These are phyloP conservation scores for Drechslerella coelobrocha DNA, from an alignment of 2,329 filamentous ascomycete species.

Conservation along the genomic window DNA sequence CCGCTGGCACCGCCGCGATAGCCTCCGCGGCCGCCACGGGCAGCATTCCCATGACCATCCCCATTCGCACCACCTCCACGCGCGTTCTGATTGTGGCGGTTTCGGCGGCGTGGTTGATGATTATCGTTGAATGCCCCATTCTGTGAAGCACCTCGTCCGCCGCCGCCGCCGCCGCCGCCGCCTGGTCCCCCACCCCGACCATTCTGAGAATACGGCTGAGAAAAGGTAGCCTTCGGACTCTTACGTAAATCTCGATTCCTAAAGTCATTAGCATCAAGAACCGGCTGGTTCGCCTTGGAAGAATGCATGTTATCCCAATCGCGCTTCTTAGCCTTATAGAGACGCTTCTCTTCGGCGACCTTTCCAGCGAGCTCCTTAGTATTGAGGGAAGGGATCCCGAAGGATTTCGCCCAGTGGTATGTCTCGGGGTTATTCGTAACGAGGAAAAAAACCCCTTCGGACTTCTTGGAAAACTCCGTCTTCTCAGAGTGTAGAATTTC, in stretches of 20 bases:
- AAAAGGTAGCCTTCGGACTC: conserved; percentile 26
- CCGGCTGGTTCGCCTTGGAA: conserved; percentile 26
- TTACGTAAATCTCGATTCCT: conserved; percentile 37
- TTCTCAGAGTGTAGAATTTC: conserved; percentile 47
- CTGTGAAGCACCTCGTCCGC: conserved; percentile 19
- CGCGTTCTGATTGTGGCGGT: conserved; percentile 44
- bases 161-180: not conserved
- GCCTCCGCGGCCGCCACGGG: conserved; percentile 32
- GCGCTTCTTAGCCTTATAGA: conserved; percentile 52
- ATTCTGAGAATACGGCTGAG: conserved; percentile 23
- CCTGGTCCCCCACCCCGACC: conserved; percentile 10
- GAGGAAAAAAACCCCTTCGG: conserved; percentile 51
- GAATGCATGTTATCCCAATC: conserved; percentile 52
- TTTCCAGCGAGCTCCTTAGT: conserved; percentile 50
- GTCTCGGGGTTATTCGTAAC: conserved; percentile 54
- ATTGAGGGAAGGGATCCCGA: conserved; percentile 51
- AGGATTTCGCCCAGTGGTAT: conserved; percentile 53
- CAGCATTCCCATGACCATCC: conserved; percentile 1
- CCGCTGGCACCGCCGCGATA: conserved; percentile 27
- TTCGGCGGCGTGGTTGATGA: conserved; percentile 37
- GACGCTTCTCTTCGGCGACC: conserved; percentile 52
- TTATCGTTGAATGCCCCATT: conserved; percentile 19
- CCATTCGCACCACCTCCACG: conserved; percentile 16
- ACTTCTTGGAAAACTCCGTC: conserved; percentile 27
- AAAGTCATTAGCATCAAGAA: conserved; percentile 44